These are phyloP conservation scores for Sporothrix brunneoviolacea DNA, from an alignment of 2,329 filamentous ascomycete species.

Conservation along the genomic window DNA sequence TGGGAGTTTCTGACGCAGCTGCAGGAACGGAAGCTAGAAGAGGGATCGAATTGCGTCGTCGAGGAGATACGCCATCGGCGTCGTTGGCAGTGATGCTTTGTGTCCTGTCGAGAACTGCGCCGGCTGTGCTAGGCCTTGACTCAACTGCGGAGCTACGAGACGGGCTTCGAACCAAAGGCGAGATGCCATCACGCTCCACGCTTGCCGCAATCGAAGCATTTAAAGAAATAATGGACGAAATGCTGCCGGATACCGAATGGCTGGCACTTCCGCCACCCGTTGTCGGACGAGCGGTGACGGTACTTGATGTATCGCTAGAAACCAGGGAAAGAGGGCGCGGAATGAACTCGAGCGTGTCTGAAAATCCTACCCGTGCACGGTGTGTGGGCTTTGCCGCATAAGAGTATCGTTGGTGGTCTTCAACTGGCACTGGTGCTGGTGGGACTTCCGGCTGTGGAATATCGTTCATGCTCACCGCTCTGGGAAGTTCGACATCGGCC, in stretches of 20 bases:
- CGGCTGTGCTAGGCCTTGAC: slow-evolving; percentile 62
- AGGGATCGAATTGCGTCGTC: slow-evolving; percentile 55
- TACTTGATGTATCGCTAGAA: slow-evolving; percentile 78
- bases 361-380: slow-evolving; percentile 70
- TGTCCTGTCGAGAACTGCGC: slow-evolving; percentile 56
- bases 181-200: slow-evolving; percentile 34
- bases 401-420: slow-evolving; percentile 15
- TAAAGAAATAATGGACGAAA: slow-evolving; percentile 67
- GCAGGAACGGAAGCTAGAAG: slow-evolving; percentile 40
- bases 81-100: slow-evolving; percentile 30
- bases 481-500: slow-evolving; percentile 15
- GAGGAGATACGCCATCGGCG: slow-evolving; percentile 31
- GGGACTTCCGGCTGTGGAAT: background rate
- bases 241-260: slow-evolving; percentile 71
- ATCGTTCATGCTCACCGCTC: background rate
- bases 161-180: slow-evolving; percentile 31
- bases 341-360: slow-evolving; percentile 76
- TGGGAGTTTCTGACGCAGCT: slow-evolving; percentile 24
- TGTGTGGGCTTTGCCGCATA: slow-evolving; percentile 21
- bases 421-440: background rate
- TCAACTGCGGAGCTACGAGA: slow-evolving; percentile 36
- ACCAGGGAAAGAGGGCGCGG: slow-evolving; percentile 75
- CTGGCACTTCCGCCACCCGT: slow-evolving; percentile 27
- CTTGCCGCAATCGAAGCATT: slow-evolving; percentile 35
- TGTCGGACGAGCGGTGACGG: slow-evolving; percentile 55